Conservation (phyloP, 2,329 filamentous ascomycete genomes). For the Podosphaera aphanis region DNA sequence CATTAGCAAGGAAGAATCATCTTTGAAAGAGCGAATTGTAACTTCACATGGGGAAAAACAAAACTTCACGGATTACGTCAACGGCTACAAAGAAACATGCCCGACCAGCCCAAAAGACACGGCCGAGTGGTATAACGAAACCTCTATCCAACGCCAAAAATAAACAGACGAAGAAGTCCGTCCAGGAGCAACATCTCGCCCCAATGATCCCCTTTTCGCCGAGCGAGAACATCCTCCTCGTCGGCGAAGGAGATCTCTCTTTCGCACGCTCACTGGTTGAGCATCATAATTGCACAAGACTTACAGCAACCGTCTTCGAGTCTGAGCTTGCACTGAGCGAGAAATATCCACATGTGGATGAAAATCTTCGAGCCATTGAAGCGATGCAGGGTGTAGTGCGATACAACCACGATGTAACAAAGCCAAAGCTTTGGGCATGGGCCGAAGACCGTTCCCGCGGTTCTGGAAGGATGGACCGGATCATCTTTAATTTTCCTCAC, state of each 20-base stretch:
- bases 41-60: slow-evolving; percentile 15
- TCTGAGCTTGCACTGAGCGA: slow-evolving; percentile 30
- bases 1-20: too few species aligned
- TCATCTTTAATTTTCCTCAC: slow-evolving; percentile 95
- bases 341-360: slow-evolving; percentile 52
- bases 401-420: slow-evolving; percentile 45
- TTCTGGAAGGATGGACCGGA: slow-evolving; percentile 35
- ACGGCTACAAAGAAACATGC: slow-evolving; percentile 3
- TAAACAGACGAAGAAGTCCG: slow-evolving; percentile 1
- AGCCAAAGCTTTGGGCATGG: slow-evolving; percentile 24
- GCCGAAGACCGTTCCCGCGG: neutral
- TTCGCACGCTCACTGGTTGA: slow-evolving; percentile 44
- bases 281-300: slow-evolving; percentile 39
- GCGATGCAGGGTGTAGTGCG: slow-evolving; percentile 23
- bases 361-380: slow-evolving; percentile 31
- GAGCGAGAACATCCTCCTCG: slow-evolving; percentile 44
- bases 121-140: slow-evolving; percentile 6
- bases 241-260: slow-evolving; percentile 65
- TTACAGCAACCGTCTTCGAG: slow-evolving; percentile 51
- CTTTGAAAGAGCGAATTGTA: too few species aligned
- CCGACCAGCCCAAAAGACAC: slow-evolving; percentile 4
- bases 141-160: neutral
- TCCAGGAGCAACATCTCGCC: slow-evolving; percentile 13
- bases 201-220: slow-evolving; percentile 44
- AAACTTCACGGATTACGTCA: slow-evolving; percentile 6